Evolutionary conservation across 495 filamentous ascomycete genomes (phyloP).

Genomic region (Zalerion maritima): DNA sequence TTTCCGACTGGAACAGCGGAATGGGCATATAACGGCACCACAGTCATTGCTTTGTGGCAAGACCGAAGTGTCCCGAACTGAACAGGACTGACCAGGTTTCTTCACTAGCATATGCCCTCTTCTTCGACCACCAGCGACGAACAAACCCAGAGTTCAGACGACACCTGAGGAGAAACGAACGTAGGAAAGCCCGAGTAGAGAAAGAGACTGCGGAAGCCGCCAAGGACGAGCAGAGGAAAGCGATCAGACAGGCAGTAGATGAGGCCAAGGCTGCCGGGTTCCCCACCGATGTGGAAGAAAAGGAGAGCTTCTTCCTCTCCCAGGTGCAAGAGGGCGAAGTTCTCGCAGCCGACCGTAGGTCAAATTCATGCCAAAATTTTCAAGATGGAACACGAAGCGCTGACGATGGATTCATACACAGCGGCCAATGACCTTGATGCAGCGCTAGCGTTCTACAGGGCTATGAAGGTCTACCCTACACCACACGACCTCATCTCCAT

Average conservation of each 20-base stretch:
- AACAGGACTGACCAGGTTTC: no score
- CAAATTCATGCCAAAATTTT: conserved; percentile 2
- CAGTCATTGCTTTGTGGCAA: no score
- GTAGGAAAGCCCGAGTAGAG: conserved; percentile 54
- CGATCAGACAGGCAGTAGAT: conserved; percentile 56
- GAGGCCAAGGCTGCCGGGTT: conserved; percentile 79
- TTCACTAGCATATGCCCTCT: conserved; percentile 59
- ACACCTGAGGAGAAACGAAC: conserved; percentile 67
- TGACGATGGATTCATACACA: conserved; percentile 20
- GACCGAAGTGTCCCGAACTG: no score
- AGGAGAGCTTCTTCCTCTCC: conserved; percentile 72
- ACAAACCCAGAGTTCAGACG: conserved; percentile 77
- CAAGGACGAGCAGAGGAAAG: conserved; percentile 51
- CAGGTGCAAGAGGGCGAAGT: conserved; percentile 78
- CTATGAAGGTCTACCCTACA: conserved; percentile 92
- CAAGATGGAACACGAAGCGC: conserved; percentile 5
- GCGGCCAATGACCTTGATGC: conserved; percentile 65
- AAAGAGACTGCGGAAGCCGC: conserved; percentile 63
- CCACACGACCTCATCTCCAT: conserved; percentile 85
- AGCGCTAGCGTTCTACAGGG: conserved; percentile 91
- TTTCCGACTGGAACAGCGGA: no score
- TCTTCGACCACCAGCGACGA: conserved; percentile 90
- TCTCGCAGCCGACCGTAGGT: conserved; percentile 41
- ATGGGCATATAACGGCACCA: no score
- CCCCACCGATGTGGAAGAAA: conserved; percentile 80